These are phyloP conservation scores for Globisporangium viniferum DNA, from an alignment of 352 stramenopile genomes.

Conservation along the genomic window DNA sequence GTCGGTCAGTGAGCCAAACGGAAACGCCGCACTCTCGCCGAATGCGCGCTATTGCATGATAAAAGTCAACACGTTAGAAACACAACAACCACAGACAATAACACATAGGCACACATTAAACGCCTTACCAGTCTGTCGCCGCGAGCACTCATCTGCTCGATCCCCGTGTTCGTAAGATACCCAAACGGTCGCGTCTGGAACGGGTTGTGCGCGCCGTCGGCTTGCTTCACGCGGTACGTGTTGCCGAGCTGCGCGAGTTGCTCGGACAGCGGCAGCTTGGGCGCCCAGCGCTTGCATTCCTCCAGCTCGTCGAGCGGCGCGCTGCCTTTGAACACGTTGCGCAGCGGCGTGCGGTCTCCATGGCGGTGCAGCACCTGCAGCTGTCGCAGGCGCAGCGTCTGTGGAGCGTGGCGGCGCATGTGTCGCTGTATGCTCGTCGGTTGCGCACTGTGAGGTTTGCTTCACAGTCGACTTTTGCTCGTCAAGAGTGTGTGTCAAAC, in stretches of 20 bases:
- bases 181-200: conserved; percentile 67
- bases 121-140: conserved; percentile 33
- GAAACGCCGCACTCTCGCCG: conserved; percentile 37
- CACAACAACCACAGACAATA: neutral
- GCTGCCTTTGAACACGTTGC: conserved; percentile 58
- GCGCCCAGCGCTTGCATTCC: conserved; percentile 43
- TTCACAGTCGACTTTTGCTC: neutral
- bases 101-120: neutral
- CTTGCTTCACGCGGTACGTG: conserved; percentile 26
- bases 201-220: conserved; percentile 16
- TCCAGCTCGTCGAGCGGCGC: conserved; percentile 25
- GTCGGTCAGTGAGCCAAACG: conserved; percentile 29
- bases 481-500: conserved; percentile 4
- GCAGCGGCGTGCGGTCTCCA: conserved; percentile 72
- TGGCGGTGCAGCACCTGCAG: conserved; percentile 80
- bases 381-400: conserved; percentile 50
- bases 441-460: neutral
- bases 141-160: conserved; percentile 63
- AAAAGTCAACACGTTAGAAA: neutral
- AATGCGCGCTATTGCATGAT: conserved; percentile 27
- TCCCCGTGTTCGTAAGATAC: conserved; percentile 56
- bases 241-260: conserved; percentile 35
- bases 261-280: conserved; percentile 36
- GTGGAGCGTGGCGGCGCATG: conserved; percentile 11
- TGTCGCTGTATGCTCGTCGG: neutral